Percentiles rank a stretch among this genome's conserved stretches.
These are phyloP conservation scores for Curvularia sp. DNA, from an alignment of 2,329 filamentous ascomycete genomes.

Conservation along the genomic window DNA sequence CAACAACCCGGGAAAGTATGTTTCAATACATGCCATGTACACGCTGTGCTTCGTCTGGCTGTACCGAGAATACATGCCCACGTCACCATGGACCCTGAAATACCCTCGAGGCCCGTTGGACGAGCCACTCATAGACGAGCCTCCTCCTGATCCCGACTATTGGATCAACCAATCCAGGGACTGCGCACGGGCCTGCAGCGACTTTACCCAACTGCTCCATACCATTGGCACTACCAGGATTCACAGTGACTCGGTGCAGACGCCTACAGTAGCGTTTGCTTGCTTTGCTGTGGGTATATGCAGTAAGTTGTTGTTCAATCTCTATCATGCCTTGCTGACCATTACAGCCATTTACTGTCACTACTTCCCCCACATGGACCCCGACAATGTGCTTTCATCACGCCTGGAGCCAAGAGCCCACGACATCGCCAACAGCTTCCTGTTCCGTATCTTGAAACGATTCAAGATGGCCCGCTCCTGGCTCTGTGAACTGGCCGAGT, in stretches of 20 bases:
- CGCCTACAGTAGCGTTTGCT: conserved; percentile 71
- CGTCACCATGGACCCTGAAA: conserved; percentile 63
- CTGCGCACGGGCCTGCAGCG: conserved; percentile 68
- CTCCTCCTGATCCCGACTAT: conserved; percentile 52
- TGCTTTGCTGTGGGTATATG: conserved; percentile 72
- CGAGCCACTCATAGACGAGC: conserved; percentile 45
- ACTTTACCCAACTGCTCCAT: conserved; percentile 70
- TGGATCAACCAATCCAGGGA: conserved; percentile 69
- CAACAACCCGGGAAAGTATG: conserved; percentile 68
- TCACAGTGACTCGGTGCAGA: conserved; percentile 69
- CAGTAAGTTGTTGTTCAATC: conserved; percentile 46
- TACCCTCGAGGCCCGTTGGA: conserved; percentile 67
- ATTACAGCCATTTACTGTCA: conserved; percentile 66
- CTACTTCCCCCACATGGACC: conserved; percentile 74
- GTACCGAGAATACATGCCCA: conserved; percentile 72
- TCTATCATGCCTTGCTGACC: conserved; percentile 3
- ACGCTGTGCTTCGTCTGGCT: conserved; percentile 72
- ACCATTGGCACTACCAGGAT: conserved; percentile 54
- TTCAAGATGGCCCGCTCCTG: conserved; percentile 27
- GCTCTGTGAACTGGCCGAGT: conserved; percentile 17
- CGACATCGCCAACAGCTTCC: conserved; percentile 26
- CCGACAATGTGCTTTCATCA: conserved; percentile 58
- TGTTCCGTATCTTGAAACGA: conserved; percentile 25
- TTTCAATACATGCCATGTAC: conserved; percentile 71
- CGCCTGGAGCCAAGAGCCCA: conserved; percentile 25